Evolutionary conservation across 306 rosid species (phyloP).

Genomic region (Acacia acuminata): DNA sequence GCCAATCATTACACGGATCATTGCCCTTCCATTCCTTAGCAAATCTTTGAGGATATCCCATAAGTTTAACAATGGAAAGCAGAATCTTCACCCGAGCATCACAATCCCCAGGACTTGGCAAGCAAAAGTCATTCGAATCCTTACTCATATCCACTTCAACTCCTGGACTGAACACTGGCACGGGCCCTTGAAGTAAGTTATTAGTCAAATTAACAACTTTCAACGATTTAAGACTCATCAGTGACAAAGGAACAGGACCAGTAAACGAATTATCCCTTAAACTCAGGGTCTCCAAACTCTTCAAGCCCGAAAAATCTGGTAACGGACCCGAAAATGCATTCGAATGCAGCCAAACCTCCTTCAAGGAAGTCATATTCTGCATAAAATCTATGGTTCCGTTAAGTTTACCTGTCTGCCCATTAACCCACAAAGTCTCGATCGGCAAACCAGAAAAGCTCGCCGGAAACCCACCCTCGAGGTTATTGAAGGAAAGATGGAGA

Average conservation of each 20-base stretch:
- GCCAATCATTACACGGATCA: slow-evolving; percentile 74
- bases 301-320: slow-evolving; percentile 67
- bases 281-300: slow-evolving; percentile 51
- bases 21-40: slow-evolving; percentile 80
- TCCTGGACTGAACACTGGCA: slow-evolving; percentile 56
- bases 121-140: slow-evolving; percentile 71
- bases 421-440: slow-evolving; percentile 75
- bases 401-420: slow-evolving; percentile 68
- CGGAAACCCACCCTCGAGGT: slow-evolving; percentile 66
- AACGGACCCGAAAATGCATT: slow-evolving; percentile 71
- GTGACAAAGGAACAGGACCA: slow-evolving; percentile 70
- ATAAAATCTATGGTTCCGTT: slow-evolving; percentile 56
- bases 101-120: slow-evolving; percentile 59
- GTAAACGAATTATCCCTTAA: slow-evolving; percentile 77
- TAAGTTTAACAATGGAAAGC: slow-evolving; percentile 50
- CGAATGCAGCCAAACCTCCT: slow-evolving; percentile 75
- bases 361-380: slow-evolving; percentile 70
- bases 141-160: slow-evolving; percentile 61
- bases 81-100: slow-evolving; percentile 56
- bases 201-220: slow-evolving; percentile 72
- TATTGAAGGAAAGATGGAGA: slow-evolving; percentile 75
- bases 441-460: slow-evolving; percentile 47
- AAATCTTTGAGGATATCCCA: slow-evolving; percentile 74
- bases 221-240: slow-evolving; percentile 53
- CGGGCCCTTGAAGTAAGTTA: slow-evolving; percentile 70